Evolutionary conservation across 768 basidiomycete genomes (phyloP).

Genomic region (Tubosaeta brunneosetosa): DNA sequence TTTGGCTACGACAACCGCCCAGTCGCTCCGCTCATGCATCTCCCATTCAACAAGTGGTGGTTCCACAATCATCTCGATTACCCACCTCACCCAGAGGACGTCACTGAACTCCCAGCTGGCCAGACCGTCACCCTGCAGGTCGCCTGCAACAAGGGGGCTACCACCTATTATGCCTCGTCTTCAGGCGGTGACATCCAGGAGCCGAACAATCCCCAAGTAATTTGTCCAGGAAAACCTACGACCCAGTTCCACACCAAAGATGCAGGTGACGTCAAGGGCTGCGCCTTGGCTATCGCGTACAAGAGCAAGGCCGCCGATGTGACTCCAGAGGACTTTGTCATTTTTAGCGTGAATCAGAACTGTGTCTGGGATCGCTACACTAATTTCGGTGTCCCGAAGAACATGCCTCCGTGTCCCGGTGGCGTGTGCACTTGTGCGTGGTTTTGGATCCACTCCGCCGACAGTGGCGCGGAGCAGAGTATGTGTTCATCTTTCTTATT

Average conservation of each 20-base stretch:
- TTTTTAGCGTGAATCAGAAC: conserved; percentile 72
- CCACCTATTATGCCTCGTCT: conserved; percentile 49
- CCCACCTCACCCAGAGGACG: conserved; percentile 53
- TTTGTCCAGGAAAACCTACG: conserved; percentile 45
- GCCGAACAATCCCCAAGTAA: conserved; percentile 41
- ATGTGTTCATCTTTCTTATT: conserved; percentile 14
- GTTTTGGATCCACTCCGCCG: conserved; percentile 66
- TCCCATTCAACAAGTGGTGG: conserved; percentile 48
- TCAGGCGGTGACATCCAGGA: conserved; percentile 51
- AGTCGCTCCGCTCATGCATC: conserved; percentile 36
- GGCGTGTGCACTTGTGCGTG: conserved; percentile 66
- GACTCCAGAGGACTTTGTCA: conserved; percentile 62
- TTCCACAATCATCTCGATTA: conserved; percentile 57
- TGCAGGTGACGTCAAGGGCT: conserved; percentile 52
- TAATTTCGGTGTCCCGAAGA: conserved; percentile 60
- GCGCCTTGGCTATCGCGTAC: conserved; percentile 74
- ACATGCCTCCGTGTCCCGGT: conserved; percentile 64
- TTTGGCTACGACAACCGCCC: conserved; percentile 65
- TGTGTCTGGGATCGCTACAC: conserved; percentile 72
- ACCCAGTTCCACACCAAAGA: conserved; percentile 54
- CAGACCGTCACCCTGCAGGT: conserved; percentile 49
- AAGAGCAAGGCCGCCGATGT: conserved; percentile 54
- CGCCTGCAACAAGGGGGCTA: conserved; percentile 56
- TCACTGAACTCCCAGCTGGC: conserved; percentile 60
- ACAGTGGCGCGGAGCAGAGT: conserved; percentile 65